These are phyloP conservation scores for Penicillium tannophilum DNA, from an alignment of 495 filamentous ascomycete species.

Conservation along the genomic window DNA sequence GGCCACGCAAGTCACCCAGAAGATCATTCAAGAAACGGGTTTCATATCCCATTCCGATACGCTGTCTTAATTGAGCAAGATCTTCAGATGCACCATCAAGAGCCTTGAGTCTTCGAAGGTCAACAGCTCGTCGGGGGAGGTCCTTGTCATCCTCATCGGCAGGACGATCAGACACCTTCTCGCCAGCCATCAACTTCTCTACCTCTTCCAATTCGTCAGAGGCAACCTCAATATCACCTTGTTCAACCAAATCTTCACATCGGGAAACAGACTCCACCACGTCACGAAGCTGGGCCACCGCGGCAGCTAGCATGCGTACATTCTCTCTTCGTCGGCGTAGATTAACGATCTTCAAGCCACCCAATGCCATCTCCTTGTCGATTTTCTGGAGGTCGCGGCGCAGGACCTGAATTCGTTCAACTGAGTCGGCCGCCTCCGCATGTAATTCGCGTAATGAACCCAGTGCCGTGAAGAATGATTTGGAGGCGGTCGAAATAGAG, in stretches of 20 bases:
- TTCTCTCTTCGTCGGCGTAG: constrained; percentile 83
- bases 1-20: constrained; percentile 75
- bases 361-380: constrained; percentile 84
- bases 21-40: constrained; percentile 76
- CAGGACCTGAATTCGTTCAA: constrained; percentile 79
- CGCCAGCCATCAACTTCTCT: constrained; percentile 76
- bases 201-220: constrained; percentile 73
- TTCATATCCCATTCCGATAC: constrained; percentile 88
- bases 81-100: constrained; percentile 79
- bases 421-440: constrained; percentile 88
- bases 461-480: constrained; percentile 94
- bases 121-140: constrained; percentile 45
- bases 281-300: constrained; percentile 77
- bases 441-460: constrained; percentile 90
- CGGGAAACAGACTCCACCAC: constrained; percentile 74
- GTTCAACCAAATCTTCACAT: constrained; percentile 81
- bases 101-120: constrained; percentile 78
- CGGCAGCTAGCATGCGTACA: constrained; percentile 75
- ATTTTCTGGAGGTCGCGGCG: constrained; percentile 76
- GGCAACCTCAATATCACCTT: constrained; percentile 77
- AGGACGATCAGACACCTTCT: constrained; percentile 38
- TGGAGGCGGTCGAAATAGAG: constrained; percentile 91
- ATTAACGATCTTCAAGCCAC: constrained; percentile 82
- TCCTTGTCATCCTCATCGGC: constrained; percentile 27
- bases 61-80: constrained; percentile 69